phyloP scores from a whole-genome alignment of 2,329 filamentous ascomycete species.

The Monascus ruber region DNA sequence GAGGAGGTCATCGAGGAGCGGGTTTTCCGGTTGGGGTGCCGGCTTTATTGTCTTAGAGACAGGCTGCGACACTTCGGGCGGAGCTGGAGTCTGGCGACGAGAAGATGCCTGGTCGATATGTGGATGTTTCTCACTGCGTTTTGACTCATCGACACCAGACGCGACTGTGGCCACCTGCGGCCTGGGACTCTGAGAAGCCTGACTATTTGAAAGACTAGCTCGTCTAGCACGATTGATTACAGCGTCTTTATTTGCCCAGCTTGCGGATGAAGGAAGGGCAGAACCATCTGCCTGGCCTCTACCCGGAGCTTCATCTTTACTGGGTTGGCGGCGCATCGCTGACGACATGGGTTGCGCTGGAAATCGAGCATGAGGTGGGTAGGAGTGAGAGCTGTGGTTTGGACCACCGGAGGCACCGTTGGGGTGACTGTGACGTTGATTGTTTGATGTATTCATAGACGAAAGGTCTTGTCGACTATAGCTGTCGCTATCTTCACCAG shows the following conservation, averaged over 20 bases:
- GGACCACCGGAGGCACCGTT: constrained; percentile 11
- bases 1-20: constrained; percentile 31
- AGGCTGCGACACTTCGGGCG: constrained; percentile 12
- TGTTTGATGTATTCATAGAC: constrained; percentile 82
- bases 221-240: constrained; percentile 55
- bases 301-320: constrained; percentile 56
- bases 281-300: constrained; percentile 64
- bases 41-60: constrained; percentile 8
- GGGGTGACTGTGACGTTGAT: constrained; percentile 57
- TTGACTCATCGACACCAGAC: constrained; percentile 23
- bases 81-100: constrained; percentile 14
- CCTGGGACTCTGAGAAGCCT: constrained; percentile 70
- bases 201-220: constrained; percentile 68
- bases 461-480: constrained; percentile 91
- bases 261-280: constrained; percentile 85
- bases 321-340: constrained; percentile 62
- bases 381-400: constrained; percentile 19
- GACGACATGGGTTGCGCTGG: constrained; percentile 42
- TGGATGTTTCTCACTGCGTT: constrained; percentile 21
- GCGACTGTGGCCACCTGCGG: constrained; percentile 37
- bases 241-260: constrained; percentile 68
- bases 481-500: constrained; percentile 95
- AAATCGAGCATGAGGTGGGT: constrained; percentile 38
- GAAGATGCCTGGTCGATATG: constrained; percentile 11
- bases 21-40: constrained; percentile 13